phyloP scores from a whole-genome alignment of 805 yeast genomes.

The Saccharomycopsis microspora region DNA sequence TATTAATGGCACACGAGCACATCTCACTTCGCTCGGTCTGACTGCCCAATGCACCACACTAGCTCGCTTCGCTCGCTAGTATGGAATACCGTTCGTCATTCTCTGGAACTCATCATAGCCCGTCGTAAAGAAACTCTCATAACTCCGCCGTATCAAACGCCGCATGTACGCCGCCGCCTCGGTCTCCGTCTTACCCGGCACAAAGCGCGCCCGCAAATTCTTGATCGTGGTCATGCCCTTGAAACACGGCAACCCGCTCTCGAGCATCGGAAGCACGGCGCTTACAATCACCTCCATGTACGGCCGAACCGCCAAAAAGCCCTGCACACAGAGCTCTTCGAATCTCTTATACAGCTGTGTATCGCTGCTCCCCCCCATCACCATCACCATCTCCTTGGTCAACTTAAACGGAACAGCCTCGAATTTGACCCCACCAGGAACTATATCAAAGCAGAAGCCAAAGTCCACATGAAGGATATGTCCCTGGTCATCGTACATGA shows the following conservation, averaged over 20 bases:
- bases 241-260: slow-evolving; percentile 93
- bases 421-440: slow-evolving; percentile 96
- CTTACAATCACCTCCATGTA: slow-evolving; percentile 77
- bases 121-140: slow-evolving; percentile 80
- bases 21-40: too few species aligned
- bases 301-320: slow-evolving; percentile 80
- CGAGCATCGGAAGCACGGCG: slow-evolving; percentile 86
- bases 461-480: slow-evolving; percentile 94
- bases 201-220: slow-evolving; percentile 70
- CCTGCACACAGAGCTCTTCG: slow-evolving; percentile 90
- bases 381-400: slow-evolving; percentile 92
- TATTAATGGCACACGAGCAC: too few species aligned
- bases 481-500: slow-evolving; percentile 91
- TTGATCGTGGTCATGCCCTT: slow-evolving; percentile 72
- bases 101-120: slow-evolving; percentile 98
- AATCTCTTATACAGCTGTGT: slow-evolving; percentile 90
- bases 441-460: slow-evolving; percentile 97
- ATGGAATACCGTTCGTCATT: slow-evolving; percentile 94
- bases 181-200: slow-evolving; percentile 63
- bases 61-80: slow-evolving; percentile 25
- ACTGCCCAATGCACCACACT: too few species aligned
- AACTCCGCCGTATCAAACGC: slow-evolving; percentile 64
- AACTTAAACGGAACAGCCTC: slow-evolving; percentile 98
- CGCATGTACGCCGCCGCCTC: slow-evolving; percentile 79
- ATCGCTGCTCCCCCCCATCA: slow-evolving; percentile 80